A percentile compares a stretch with the other conserved stretches of the same genome.
phyloP scores from a whole-genome alignment of 352 stramenopile species.

The Phytophthora pistaciae region DNA sequence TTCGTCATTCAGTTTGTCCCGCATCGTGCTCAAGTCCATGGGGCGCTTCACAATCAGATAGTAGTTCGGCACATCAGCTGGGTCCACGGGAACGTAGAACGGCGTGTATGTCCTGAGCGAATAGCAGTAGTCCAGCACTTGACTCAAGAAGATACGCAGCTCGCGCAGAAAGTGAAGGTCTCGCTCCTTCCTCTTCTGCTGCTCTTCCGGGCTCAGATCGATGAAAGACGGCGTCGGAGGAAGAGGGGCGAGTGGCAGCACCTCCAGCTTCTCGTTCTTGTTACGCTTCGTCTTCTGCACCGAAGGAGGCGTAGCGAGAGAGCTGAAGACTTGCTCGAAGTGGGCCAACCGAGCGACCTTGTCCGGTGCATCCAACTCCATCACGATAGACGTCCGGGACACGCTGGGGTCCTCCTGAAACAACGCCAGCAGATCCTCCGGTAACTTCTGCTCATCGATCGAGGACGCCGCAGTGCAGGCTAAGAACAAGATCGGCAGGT shows the following conservation, averaged over 20 bases:
- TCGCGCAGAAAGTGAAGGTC: conserved; percentile 90
- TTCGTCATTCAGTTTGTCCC: conserved; percentile 89
- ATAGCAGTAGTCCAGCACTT: conserved; percentile 88
- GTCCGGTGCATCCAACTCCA: conserved; percentile 48
- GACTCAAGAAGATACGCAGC: conserved; percentile 88
- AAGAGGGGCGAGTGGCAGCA: conserved; percentile 69
- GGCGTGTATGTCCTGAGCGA: conserved; percentile 70
- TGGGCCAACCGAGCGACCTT: conserved; percentile 46
- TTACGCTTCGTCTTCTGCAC: conserved; percentile 25
- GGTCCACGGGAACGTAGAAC: conserved; percentile 82
- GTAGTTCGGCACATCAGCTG: conserved; percentile 86
- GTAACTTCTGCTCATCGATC: conserved; percentile 38
- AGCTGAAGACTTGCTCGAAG: conserved; percentile 71
- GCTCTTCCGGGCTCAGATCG: conserved; percentile 47
- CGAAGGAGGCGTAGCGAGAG: conserved; percentile 59
- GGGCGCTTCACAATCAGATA: conserved; percentile 89
- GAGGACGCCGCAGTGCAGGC: conserved; percentile 64
- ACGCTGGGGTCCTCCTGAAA: conserved; percentile 63
- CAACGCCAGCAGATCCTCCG: conserved; percentile 60
- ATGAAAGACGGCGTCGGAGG: conserved; percentile 36
- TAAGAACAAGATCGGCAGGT: conserved; percentile 83
- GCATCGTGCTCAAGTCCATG: conserved; percentile 92
- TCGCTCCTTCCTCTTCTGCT: conserved; percentile 61
- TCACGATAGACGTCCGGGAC: conserved; percentile 50
- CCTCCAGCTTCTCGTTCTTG: conserved; percentile 48